These are phyloP conservation scores for Inonotus hispidus DNA, from an alignment of 1,284 basidiomycete genomes.

Conservation along the genomic window DNA sequence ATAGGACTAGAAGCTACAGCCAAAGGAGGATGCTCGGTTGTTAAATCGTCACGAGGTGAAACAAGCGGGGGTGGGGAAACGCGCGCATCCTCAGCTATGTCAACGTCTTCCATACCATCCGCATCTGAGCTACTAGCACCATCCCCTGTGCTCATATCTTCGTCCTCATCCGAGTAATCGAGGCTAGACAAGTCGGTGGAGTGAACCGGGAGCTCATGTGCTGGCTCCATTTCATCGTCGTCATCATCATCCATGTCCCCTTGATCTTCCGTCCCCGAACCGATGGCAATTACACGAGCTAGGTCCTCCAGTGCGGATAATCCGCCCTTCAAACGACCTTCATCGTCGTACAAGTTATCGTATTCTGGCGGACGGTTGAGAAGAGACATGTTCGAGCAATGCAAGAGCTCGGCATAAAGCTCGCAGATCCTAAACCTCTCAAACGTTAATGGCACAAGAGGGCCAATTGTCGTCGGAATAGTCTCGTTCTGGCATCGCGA, in stretches of 20 bases:
- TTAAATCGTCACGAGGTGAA: conserved; percentile 22
- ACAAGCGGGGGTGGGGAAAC: conserved; percentile 28
- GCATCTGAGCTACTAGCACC: conserved; percentile 69
- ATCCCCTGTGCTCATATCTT: conserved; percentile 63
- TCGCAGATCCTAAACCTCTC: conserved; percentile 98
- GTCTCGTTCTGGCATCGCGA: conserved; percentile 46
- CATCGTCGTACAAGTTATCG: conserved; percentile 69
- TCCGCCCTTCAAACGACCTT: conserved; percentile 80
- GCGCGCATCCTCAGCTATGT: conserved; percentile 55
- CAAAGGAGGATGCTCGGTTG: conserved; percentile 24
- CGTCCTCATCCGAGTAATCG: conserved; percentile 73
- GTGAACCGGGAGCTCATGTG: conserved; percentile 69
- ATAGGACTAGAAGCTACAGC: conserved; percentile 19
- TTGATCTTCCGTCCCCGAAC: conserved; percentile 49
- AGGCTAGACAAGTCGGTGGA: conserved; percentile 49
- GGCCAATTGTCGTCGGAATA: conserved; percentile 66
- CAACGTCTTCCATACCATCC: conserved; percentile 71
- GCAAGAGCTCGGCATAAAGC: conserved; percentile 93
- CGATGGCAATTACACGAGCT: conserved; percentile 69
- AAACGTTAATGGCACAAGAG: conserved; percentile 80
- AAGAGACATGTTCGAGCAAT: conserved; percentile 97
- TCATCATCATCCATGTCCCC: conserved; percentile 52
- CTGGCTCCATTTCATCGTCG: conserved; percentile 58
- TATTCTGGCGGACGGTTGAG: conserved; percentile 76
- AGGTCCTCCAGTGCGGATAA: conserved; percentile 76